A percentile compares a stretch with the other conserved stretches of the same genome.
Evolutionary conservation across 192 early-diverging fungal species (phyloP).

Genomic region (Gorgonomyces haynaldii): DNA sequence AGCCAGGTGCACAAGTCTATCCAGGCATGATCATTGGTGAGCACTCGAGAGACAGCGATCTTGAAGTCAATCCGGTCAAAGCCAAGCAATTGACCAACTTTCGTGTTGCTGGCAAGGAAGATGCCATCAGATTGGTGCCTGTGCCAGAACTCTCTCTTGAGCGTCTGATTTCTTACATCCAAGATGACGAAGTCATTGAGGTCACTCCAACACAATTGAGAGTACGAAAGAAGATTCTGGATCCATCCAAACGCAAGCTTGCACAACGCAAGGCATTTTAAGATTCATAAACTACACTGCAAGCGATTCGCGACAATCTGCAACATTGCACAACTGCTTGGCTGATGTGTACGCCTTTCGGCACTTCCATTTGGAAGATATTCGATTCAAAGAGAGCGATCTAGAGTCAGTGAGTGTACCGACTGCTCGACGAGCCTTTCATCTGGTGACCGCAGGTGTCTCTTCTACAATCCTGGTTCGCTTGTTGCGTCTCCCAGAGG

Average conservation of each 20-base stretch:
- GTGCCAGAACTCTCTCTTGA: slow-evolving; percentile 57
- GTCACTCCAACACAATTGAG: slow-evolving; percentile 64
- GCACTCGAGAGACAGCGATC: slow-evolving; percentile 59
- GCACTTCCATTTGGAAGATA: too few relatives aligned
- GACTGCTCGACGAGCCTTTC: too few relatives aligned
- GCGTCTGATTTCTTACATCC: slow-evolving; percentile 65
- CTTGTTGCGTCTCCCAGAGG: too few relatives aligned
- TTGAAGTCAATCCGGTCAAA: slow-evolving; percentile 77
- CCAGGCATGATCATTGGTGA: slow-evolving; percentile 83
- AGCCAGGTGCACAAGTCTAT: slow-evolving; percentile 62
- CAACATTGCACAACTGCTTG: too few relatives aligned
- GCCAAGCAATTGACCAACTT: slow-evolving; percentile 74
- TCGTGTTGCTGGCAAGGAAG: slow-evolving; percentile 67
- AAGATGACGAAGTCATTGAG: slow-evolving; percentile 76
- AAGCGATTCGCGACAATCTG: too few relatives aligned
- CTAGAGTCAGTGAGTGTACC: too few relatives aligned
- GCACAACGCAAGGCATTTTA: slow-evolving; percentile 16
- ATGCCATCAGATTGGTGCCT: slow-evolving; percentile 58
- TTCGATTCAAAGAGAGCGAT: too few relatives aligned
- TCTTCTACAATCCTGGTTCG: too few relatives aligned
- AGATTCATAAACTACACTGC: too few relatives aligned
- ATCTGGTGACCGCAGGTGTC: too few relatives aligned
- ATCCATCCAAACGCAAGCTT: slow-evolving; percentile 51
- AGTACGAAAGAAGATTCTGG: slow-evolving; percentile 63
- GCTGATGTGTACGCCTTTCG: too few relatives aligned